Evolutionary conservation across 2,329 filamentous ascomycete genomes (phyloP).

Genomic region (Trichoderma polysporum): DNA sequence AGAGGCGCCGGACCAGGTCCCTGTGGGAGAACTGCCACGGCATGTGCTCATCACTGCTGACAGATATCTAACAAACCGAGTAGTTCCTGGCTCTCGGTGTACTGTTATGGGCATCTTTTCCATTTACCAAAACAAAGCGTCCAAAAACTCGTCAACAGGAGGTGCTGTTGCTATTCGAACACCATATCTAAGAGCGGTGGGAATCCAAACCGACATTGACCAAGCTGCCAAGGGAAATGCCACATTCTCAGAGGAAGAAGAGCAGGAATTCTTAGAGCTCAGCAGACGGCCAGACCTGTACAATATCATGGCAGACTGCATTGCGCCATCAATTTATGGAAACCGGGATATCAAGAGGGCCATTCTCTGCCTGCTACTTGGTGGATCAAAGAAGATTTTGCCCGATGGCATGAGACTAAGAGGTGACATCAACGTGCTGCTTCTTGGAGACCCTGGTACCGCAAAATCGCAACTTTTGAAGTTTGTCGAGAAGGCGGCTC

Average conservation of each 20-base stretch:
- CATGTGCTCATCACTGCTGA: constrained; percentile 98
- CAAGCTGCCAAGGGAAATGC: constrained; percentile 82
- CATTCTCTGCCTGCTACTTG: constrained; percentile 88
- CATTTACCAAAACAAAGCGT: constrained; percentile 91
- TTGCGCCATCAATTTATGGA: constrained; percentile 96
- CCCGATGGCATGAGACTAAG: constrained; percentile 96
- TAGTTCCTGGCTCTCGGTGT: constrained; percentile 91
- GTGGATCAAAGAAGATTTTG: constrained; percentile 95
- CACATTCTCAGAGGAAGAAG: constrained; percentile 89
- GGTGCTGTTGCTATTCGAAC: constrained; percentile 93
- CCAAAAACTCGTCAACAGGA: constrained; percentile 69
- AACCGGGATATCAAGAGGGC: constrained; percentile 97
- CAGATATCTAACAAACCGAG: constrained; percentile 89
- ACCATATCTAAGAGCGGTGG: constrained; percentile 88
- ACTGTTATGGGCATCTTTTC: constrained; percentile 97
- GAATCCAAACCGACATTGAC: constrained; percentile 87
- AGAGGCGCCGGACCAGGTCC: constrained; percentile 95
- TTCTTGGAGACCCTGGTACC: constrained; percentile 96
- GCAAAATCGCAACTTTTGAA: constrained; percentile 97
- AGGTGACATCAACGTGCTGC: constrained; percentile 96
- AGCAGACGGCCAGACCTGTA: constrained; percentile 92
- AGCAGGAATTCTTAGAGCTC: constrained; percentile 92
- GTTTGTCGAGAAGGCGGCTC: constrained; percentile 94
- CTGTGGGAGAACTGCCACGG: constrained; percentile 89
- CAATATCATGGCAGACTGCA: constrained; percentile 82